Evolutionary conservation across 2,329 filamentous ascomycete species (phyloP), one percentile per base, ranked within the genome.

Genomic region (Alternaria sp.): DNA sequence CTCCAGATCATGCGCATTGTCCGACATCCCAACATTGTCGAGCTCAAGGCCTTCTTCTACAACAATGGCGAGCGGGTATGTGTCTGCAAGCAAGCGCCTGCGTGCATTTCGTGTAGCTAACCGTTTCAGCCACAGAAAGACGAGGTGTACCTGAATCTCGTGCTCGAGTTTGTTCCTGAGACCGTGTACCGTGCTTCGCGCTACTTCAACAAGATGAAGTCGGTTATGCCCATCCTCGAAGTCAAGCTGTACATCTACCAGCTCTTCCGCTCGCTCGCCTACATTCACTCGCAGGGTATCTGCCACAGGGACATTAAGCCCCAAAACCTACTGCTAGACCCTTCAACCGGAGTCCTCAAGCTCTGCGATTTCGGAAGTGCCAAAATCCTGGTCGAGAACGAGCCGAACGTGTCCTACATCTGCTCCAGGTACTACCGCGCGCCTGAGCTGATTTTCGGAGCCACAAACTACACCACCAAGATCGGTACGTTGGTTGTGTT

Each of bases 141-240:
- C 80, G 95, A 99, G 83, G 95, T 99, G 38, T 99, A 98, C 80
- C 89, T 99, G 69, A 99, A 99, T 78, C 87, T 99, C 63, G 94
- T 99, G 53, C 93, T 98, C 80, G 95, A 99, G 80, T 99, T 93
- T 75, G 95, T 99, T 51, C 95, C 95, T 51, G 95, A 99, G 84
- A 99, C 95, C 12, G 95, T 99, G 52, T 99, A 99, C 81, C 90
- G 95, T 75, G 95, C 95, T 43, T 98, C 95, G 66, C 90, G 95
- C 75, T 98, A 97, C 84, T 99, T 99, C 87, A 98, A 96, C 87
- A 99, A 99, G 85, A 91, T 98, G 90, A 99, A 98, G 89, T 96
- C 94, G 7, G 97, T 94, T 54, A 99, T 99, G 95, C 95, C 95
- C 16, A 97, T 94, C 73, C 88, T 99, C 72, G 95, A 99, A 81